Conservation (phyloP, 2,329 filamentous ascomycete species). For the Verticillium isaacii region DNA sequence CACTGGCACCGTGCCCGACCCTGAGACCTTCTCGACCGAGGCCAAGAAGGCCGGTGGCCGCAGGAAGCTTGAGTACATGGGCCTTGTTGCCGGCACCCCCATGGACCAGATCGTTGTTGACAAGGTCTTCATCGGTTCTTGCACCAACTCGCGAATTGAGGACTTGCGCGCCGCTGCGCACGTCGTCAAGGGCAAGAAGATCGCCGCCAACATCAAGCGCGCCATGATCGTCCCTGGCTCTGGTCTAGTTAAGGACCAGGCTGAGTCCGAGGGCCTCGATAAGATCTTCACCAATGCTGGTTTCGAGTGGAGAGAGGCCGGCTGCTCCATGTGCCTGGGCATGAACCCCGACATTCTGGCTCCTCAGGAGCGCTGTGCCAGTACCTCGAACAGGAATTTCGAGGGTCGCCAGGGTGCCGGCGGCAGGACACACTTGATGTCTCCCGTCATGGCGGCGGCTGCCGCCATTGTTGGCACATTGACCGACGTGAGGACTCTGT, state of each 20-base stretch:
- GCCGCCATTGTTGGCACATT: conserved; percentile 87
- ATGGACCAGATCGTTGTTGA: conserved; percentile 92
- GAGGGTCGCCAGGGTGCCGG: conserved; percentile 92
- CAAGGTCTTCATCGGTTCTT: conserved; percentile 97
- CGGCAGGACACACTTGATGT: conserved; percentile 92
- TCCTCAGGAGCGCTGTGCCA: conserved; percentile 88
- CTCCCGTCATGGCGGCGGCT: conserved; percentile 92
- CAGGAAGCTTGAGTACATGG: conserved; percentile 94
- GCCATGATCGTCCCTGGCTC: conserved; percentile 97
- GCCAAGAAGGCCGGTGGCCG: conserved; percentile 75
- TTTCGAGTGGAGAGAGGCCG: conserved; percentile 97
- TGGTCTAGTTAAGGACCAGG: conserved; percentile 86
- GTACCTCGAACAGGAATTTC: conserved; percentile 95
- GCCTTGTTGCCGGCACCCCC: conserved; percentile 74
- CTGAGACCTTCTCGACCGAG: conserved; percentile 77
- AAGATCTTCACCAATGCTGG: conserved; percentile 88
- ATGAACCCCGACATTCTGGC: conserved; percentile 99
- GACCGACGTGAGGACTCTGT: conserved; percentile 80
- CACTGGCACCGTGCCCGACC: conserved; percentile 82
- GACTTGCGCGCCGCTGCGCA: conserved; percentile 84
- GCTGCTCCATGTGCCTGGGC: conserved; percentile 97
- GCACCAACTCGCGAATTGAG: conserved; percentile 96
- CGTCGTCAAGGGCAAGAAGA: conserved; percentile 81
- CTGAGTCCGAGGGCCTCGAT: conserved; percentile 87
- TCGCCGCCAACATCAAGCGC: conserved; percentile 83